A percentile compares a stretch with the other conserved stretches of the same genome.
Conservation (phyloP, 768 basidiomycete species). For the Lentinus tigrinus region DNA sequence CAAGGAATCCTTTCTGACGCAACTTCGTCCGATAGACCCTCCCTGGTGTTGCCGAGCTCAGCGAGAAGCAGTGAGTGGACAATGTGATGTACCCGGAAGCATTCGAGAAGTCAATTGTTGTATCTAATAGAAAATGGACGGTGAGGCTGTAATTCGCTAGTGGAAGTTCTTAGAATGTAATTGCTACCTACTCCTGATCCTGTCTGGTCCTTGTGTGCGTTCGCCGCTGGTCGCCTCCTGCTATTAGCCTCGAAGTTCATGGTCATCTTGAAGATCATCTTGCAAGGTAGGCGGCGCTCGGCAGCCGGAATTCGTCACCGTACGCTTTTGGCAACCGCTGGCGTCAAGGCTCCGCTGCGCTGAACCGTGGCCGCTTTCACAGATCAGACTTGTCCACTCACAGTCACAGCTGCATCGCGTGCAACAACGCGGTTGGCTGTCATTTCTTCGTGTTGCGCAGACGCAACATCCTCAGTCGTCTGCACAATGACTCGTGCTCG, state of each 20-base stretch:
- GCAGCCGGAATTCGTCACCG: not conserved
- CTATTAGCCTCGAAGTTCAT: too few relatives aligned
- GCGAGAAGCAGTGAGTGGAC: slow-evolving; percentile 57
- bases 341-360: not conserved
- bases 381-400: not conserved
- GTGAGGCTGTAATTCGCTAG: slow-evolving; percentile 17
- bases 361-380: not conserved
- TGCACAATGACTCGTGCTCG: slow-evolving; percentile 42
- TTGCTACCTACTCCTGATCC: too few relatives aligned
- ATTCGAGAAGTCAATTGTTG: slow-evolving; percentile 12
- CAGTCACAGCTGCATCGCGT: too few relatives aligned
- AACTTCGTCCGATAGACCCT: slow-evolving; percentile 52
- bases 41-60: slow-evolving; percentile 90
- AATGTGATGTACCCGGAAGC: slow-evolving; percentile 11
- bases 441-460: not conserved
- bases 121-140: slow-evolving; percentile 15
- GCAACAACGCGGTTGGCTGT: not conserved
- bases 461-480: not conserved
- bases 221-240: too few relatives aligned
- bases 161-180: not conserved
- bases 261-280: too few relatives aligned
- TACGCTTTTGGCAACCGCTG: not conserved
- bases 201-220: too few relatives aligned
- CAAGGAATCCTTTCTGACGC: slow-evolving; percentile 2
- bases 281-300: not conserved